Conservation (phyloP, 345 rosid genomes). For the Citrus unshiu region DNA sequence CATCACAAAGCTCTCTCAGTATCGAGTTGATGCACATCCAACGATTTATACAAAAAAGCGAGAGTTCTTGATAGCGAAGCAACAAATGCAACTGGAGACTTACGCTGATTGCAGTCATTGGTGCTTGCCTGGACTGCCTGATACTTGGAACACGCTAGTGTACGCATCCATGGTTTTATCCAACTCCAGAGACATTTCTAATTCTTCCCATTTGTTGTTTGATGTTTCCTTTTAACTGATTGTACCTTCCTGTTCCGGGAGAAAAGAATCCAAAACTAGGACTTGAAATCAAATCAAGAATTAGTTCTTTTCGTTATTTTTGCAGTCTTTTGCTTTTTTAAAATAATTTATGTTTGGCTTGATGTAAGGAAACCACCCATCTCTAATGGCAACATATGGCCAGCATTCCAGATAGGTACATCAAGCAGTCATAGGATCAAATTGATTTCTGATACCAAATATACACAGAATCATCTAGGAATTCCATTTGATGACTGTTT, state of each 20-base stretch:
- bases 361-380: neutral
- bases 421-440: neutral
- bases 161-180: conserved; percentile 35
- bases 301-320: too few relatives aligned
- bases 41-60: conserved; percentile 32
- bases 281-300: too few relatives aligned
- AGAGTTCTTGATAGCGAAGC: conserved; percentile 3
- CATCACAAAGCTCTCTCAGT: conserved; percentile 38
- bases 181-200: neutral
- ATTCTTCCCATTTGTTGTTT: neutral
- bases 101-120: conserved; percentile 57
- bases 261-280: too few relatives aligned
- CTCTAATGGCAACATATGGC: neutral
- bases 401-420: neutral
- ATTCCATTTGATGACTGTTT: neutral
- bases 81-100: conserved; percentile 11
- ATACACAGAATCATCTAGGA: neutral
- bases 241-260: too few relatives aligned
- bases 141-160: conserved; percentile 49
- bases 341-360: neutral
- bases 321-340: too few relatives aligned
- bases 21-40: conserved; percentile 49
- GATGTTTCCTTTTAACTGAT: neutral
- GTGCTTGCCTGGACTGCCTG: conserved; percentile 66
- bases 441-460: neutral